A percentile compares a stretch with the other conserved stretches of the same genome.
Conservation (phyloP, 352 stramenopile genomes). For the Peronospora destructor region DNA sequence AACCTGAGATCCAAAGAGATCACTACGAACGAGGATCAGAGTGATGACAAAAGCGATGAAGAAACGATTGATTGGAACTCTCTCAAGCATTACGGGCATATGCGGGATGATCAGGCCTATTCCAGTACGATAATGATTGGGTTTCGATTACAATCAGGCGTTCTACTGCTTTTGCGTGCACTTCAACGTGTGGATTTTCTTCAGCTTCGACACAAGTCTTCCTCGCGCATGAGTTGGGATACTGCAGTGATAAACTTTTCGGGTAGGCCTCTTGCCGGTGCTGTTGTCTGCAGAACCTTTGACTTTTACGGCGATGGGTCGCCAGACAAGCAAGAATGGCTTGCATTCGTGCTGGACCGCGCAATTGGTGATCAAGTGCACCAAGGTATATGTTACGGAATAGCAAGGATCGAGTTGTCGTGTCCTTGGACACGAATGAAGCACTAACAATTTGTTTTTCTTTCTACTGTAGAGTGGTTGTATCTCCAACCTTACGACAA, state of each 20-base stretch:
- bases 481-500: slow-evolving; percentile 38
- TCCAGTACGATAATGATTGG: slow-evolving; percentile 26
- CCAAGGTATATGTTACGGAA: slow-evolving; percentile 14
- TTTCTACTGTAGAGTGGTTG: slow-evolving; percentile 27
- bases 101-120: slow-evolving; percentile 4
- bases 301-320: slow-evolving; percentile 33
- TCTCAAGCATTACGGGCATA: slow-evolving; percentile 25
- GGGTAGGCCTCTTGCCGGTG: not conserved
- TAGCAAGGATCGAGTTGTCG: not conserved
- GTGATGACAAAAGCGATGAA: slow-evolving; percentile 27
- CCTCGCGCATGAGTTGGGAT: slow-evolving; percentile 14
- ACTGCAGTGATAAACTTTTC: slow-evolving; percentile 21
- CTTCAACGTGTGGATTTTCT: slow-evolving; percentile 3
- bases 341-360: slow-evolving; percentile 27
- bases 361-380: slow-evolving; percentile 8
- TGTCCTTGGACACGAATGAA: not conserved
- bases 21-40: slow-evolving; percentile 22
- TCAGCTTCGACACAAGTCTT: not conserved
- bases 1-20: slow-evolving; percentile 5
- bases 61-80: slow-evolving; percentile 56
- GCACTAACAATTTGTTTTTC: slow-evolving; percentile 8
- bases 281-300: slow-evolving; percentile 18
- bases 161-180: slow-evolving; percentile 26
- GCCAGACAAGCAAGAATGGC: slow-evolving; percentile 25
- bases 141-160: slow-evolving; percentile 23